These are phyloP conservation scores for Pichia paraexigua DNA, from an alignment of 805 yeast species.

Conservation along the genomic window DNA sequence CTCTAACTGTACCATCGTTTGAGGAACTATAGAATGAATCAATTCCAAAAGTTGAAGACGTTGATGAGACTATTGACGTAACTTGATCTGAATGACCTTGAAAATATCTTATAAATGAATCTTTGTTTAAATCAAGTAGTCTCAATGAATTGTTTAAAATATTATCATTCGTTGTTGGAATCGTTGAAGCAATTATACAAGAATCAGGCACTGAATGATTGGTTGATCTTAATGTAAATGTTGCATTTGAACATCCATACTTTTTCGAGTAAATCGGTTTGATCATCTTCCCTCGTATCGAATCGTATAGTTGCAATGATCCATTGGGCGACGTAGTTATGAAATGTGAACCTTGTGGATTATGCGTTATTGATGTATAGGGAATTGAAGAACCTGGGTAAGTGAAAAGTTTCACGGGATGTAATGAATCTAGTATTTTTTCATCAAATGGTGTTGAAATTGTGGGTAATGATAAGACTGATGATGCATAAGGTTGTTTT, in stretches of 20 bases:
- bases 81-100: conserved; percentile 81
- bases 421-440: not conserved
- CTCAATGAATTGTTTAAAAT: conserved; percentile 63
- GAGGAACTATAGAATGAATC: conserved; percentile 46
- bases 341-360: conserved; percentile 72
- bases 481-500: not conserved
- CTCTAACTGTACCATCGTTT: conserved; percentile 67
- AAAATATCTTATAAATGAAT: conserved; percentile 77
- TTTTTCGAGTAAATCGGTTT: conserved; percentile 76
- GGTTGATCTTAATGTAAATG: conserved; percentile 56
- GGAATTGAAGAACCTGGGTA: conserved; percentile 40
- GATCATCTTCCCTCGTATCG: conserved; percentile 54
- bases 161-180: conserved; percentile 17
- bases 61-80: conserved; percentile 58
- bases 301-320: conserved; percentile 75
- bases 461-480: not conserved
- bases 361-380: conserved; percentile 68
- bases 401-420: conserved; percentile 33
- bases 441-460: not conserved
- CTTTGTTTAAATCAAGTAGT: conserved; percentile 67
- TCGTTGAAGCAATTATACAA: conserved; percentile 71
- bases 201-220: conserved; percentile 45
- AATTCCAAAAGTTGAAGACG: conserved; percentile 41
- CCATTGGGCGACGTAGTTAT: conserved; percentile 76
- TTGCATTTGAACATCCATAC: conserved; percentile 84